Conservation (phyloP, 768 basidiomycete genomes). For the Boletus edulis region DNA sequence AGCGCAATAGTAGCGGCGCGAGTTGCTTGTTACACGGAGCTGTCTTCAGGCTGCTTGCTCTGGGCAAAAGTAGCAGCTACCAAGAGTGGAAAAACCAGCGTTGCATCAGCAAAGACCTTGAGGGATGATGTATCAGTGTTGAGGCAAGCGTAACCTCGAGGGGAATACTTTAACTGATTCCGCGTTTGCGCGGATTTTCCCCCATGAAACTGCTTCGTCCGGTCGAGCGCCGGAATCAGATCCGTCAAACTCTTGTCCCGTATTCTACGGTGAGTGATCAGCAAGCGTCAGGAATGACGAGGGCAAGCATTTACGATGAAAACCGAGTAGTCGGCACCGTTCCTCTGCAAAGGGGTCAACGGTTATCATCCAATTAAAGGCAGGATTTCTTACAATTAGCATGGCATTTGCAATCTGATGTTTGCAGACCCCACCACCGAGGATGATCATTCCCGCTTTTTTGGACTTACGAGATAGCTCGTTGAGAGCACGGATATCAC, state of each 20-base stretch:
- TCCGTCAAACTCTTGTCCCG: constrained; percentile 98
- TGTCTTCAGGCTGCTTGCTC: constrained; percentile 19
- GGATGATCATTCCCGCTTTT: constrained; percentile 97
- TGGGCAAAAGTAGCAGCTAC: constrained; percentile 93
- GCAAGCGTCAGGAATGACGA: background rate
- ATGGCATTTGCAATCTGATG: constrained; percentile 99
- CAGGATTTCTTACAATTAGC: constrained; percentile 72
- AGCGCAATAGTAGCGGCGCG: background rate
- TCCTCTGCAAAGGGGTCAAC: constrained; percentile 56
- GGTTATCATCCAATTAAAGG: background rate
- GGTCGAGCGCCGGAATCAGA: constrained; percentile 96
- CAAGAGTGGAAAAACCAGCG: constrained; percentile 90
- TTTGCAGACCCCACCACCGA: constrained; percentile 98
- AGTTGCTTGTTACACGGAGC: background rate
- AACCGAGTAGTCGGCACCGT: constrained; percentile 96
- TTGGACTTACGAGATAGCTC: constrained; percentile 83
- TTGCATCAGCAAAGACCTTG: constrained; percentile 92
- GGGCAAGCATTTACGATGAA: constrained; percentile 65
- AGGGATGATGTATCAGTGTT: constrained; percentile 3
- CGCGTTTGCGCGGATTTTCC: constrained; percentile 87
- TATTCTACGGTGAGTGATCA: constrained; percentile 57
- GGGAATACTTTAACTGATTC: constrained; percentile 73
- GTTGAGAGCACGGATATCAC: constrained; percentile 89
- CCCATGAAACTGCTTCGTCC: constrained; percentile 98
- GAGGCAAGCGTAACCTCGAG: background rate